A percentile compares a stretch with the other conserved stretches of the same genome.
phyloP scores from a whole-genome alignment of 768 basidiomycete species.

The Tephrocybe sp. region DNA sequence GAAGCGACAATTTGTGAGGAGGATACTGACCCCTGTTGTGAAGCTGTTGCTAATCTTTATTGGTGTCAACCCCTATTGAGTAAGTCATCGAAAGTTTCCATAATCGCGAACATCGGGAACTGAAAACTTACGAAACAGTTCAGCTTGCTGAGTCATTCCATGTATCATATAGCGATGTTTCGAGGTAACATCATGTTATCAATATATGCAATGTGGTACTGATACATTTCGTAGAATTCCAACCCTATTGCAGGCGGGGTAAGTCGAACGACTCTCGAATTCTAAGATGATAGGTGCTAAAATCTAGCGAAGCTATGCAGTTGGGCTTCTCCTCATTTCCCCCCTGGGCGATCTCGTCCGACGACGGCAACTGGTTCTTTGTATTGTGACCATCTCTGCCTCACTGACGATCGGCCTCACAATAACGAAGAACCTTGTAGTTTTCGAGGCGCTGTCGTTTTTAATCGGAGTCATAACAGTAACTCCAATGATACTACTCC shows the following conservation, averaged over 20 bases:
- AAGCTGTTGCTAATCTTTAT: slow-evolving; percentile 73
- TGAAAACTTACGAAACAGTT: slow-evolving; percentile 26
- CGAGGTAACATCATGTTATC: slow-evolving; percentile 25
- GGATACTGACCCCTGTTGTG: background rate
- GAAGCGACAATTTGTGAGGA: background rate
- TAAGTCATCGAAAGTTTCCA: slow-evolving; percentile 24
- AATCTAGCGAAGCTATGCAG: slow-evolving; percentile 51
- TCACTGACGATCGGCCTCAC: slow-evolving; percentile 70
- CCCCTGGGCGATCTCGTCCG: slow-evolving; percentile 83
- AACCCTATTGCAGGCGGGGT: slow-evolving; percentile 67
- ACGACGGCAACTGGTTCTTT: slow-evolving; percentile 65
- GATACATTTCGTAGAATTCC: slow-evolving; percentile 42
- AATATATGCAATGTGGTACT: slow-evolving; percentile 22
- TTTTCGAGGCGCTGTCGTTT: slow-evolving; percentile 68
- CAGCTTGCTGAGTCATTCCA: slow-evolving; percentile 36
- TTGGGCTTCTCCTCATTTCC: slow-evolving; percentile 69
- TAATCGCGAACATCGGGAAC: background rate
- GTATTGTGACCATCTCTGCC: slow-evolving; percentile 52
- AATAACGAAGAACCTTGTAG: slow-evolving; percentile 52
- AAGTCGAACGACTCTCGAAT: slow-evolving; percentile 8
- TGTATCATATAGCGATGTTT: slow-evolving; percentile 36
- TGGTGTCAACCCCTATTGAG: slow-evolving; percentile 80
- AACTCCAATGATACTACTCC: slow-evolving; percentile 73
- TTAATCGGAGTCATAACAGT: slow-evolving; percentile 68
- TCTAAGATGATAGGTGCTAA: background rate